phyloP scores from a whole-genome alignment of 169 alveolate genomes.

The Plasmodium cynomolgi region DNA sequence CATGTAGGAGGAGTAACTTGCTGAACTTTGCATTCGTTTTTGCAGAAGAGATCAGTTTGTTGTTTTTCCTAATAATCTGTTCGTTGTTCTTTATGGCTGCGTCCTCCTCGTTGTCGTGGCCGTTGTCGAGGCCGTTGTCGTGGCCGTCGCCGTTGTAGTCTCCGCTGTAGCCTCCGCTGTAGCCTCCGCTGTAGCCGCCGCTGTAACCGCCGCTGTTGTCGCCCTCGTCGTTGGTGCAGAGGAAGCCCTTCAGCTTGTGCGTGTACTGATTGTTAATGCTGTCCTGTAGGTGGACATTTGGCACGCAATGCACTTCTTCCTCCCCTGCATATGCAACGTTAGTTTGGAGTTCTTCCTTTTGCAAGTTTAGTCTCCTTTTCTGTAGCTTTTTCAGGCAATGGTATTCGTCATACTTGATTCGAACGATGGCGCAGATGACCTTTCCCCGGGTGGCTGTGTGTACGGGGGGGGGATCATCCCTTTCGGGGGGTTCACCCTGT shows the following conservation, averaged over 20 bases:
- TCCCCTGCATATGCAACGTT: slow-evolving; percentile 28
- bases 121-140: too few relatives aligned
- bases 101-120: background rate
- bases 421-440: slow-evolving; percentile 7
- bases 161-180: too few relatives aligned
- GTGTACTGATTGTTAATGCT: slow-evolving; percentile 61
- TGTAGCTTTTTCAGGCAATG: slow-evolving; percentile 33
- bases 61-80: background rate
- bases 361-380: slow-evolving; percentile 21
- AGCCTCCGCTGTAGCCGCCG: too few relatives aligned
- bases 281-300: slow-evolving; percentile 22
- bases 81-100: slow-evolving; percentile 4
- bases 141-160: too few relatives aligned
- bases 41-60: background rate
- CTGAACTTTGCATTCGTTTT: slow-evolving; percentile 40
- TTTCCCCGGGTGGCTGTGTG: slow-evolving; percentile 3
- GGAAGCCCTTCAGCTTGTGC: slow-evolving; percentile 32
- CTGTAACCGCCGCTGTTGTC: too few relatives aligned
- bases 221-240: background rate
- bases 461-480: background rate
- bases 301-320: slow-evolving; percentile 34
- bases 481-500: background rate
- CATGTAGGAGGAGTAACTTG: slow-evolving; percentile 31
- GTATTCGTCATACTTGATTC: slow-evolving; percentile 57
- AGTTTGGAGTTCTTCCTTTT: slow-evolving; percentile 36